A percentile compares a stretch with the other conserved stretches of the same genome.
Evolutionary conservation across 208 protist species (phyloP).

Genomic region (Leishmania lainsoni): DNA sequence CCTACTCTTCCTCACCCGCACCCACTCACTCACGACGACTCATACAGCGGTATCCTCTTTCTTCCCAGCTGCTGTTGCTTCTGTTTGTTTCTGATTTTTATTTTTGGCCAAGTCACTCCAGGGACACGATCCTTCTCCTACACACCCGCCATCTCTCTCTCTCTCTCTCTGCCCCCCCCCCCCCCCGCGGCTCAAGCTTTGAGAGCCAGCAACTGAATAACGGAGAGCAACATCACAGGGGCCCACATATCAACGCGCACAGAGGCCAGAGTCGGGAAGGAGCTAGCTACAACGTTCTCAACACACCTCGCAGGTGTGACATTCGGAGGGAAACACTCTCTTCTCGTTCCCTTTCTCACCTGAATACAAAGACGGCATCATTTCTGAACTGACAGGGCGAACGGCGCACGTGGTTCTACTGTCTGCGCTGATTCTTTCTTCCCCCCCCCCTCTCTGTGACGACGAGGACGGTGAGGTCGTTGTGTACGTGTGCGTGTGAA

Average conservation of each 20-base stretch:
- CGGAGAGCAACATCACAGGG: not conserved
- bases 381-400: not conserved
- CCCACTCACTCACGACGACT: not conserved
- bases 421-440: not conserved
- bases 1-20: not conserved
- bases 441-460: not conserved
- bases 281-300: not conserved
- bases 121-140: not conserved
- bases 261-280: not conserved
- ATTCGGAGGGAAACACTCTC: not conserved
- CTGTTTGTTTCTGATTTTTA: not conserved
- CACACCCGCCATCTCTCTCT: not conserved
- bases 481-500: not conserved
- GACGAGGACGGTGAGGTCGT: not conserved
- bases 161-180: not conserved
- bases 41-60: not conserved
- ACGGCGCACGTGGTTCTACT: not conserved
- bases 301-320: not conserved
- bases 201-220: not conserved
- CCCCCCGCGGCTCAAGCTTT: not conserved
- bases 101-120: not conserved
- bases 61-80: not conserved
- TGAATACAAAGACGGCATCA: not conserved
- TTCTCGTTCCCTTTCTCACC: not conserved
- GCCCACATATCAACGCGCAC: not conserved